Evolutionary conservation across 805 yeast genomes (phyloP).

Genomic region (Lipomyces yamadae): DNA sequence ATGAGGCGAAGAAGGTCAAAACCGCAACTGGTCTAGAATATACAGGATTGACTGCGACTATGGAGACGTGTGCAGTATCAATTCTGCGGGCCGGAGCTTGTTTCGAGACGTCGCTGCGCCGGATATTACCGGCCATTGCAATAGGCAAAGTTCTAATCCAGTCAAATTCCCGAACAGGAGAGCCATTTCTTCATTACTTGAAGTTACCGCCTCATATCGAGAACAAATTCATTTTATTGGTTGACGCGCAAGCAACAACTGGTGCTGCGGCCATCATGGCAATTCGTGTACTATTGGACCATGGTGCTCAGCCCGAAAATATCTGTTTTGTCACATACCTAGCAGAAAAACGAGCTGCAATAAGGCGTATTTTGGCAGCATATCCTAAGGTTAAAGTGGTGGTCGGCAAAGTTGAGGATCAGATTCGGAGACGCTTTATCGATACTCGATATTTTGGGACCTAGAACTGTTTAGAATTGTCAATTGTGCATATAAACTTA

Average conservation of each 20-base stretch:
- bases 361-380: conserved; percentile 72
- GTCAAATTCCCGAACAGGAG: conserved; percentile 87
- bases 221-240: conserved; percentile 55
- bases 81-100: conserved; percentile 83
- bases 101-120: conserved; percentile 76
- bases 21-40: conserved; percentile 51
- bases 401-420: conserved; percentile 59
- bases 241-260: conserved; percentile 86
- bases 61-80: conserved; percentile 34
- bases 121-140: conserved; percentile 74
- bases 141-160: conserved; percentile 87
- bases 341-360: conserved; percentile 73
- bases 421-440: conserved; percentile 30
- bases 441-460: conserved; percentile 37
- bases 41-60: conserved; percentile 45
- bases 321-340: conserved; percentile 72
- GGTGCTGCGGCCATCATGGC: conserved; percentile 98
- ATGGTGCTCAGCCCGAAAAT: conserved; percentile 64
- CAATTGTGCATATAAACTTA: not conserved
- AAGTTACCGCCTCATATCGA: conserved; percentile 59
- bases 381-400: conserved; percentile 72
- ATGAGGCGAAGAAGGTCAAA: conserved; percentile 45
- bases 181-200: conserved; percentile 88
- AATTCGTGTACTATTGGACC: conserved; percentile 81
- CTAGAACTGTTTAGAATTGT: conserved; percentile 6